Evolutionary conservation across 2,329 filamentous ascomycete genomes (phyloP).

Genomic region (Thelonectria discophora): DNA sequence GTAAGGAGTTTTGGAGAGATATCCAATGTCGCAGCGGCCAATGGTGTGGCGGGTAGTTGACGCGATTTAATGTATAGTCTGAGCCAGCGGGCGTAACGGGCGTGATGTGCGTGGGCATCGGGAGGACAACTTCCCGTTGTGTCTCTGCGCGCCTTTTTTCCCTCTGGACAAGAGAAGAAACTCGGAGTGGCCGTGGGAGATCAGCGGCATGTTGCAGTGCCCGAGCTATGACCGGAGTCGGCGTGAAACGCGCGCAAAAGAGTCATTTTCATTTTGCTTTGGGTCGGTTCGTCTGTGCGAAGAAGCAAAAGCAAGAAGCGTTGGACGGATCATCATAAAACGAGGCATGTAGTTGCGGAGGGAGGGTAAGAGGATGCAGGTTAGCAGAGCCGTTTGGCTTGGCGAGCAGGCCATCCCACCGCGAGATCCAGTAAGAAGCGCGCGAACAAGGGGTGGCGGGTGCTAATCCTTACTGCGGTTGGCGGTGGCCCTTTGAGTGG

Average conservation of each 20-base stretch:
- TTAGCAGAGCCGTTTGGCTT: background rate
- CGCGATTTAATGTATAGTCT: slow-evolving; percentile 9
- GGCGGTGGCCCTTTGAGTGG: background rate
- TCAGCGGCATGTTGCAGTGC: background rate
- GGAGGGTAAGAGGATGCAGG: background rate
- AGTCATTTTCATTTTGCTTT: background rate
- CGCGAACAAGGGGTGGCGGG: background rate
- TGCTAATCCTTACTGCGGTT: background rate
- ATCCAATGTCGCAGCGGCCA: slow-evolving; percentile 3
- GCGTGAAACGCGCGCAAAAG: slow-evolving; percentile 1
- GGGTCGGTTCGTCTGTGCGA: background rate
- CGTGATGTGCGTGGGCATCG: background rate
- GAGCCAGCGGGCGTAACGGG: background rate
- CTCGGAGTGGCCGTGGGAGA: slow-evolving; percentile 2
- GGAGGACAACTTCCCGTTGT: background rate
- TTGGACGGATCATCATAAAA: background rate
- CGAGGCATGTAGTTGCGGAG: background rate
- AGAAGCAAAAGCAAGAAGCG: background rate
- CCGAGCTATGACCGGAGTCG: background rate
- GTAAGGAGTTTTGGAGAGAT: background rate
- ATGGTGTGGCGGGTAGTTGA: slow-evolving; percentile 12
- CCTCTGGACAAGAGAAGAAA: too few species aligned
- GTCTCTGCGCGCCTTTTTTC: too few species aligned
- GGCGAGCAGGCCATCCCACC: background rate
- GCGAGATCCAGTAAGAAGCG: background rate